Base-by-base conservation (phyloP, 768 basidiomycete species). In the Leccinum rimulosum region DNA sequence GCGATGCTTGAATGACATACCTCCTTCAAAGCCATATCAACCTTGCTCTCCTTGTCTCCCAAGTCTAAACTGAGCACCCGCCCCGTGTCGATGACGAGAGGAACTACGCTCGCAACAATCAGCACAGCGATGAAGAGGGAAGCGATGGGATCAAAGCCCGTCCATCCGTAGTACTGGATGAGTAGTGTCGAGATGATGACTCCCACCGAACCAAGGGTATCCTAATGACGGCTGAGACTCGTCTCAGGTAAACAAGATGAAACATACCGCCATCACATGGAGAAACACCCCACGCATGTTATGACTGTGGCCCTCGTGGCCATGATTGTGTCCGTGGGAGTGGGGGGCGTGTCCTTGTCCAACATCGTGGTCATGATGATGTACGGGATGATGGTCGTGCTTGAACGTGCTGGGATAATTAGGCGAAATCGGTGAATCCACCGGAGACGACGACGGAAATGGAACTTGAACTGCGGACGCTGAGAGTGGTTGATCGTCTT, bases 241-340 rank as follows among this genome's bases (percentile, higher is more conserved):
- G n/a, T 15, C 38, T 11, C 43, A 25, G 6, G 43, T 30, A 38
- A 33, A 22, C 17, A 48, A 54, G 28, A 47, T 52, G 31, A 55
- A 28, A 73, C 86, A 64, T 75, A 92, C 91, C 58, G 95, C 95
- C 87, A 97, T 88, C 50, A 99, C 96, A 69, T 99, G 96, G 57
- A 98, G 75, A 72, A 99, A 99, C 65, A 99, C 95, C 17, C 97
- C 97, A 35, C 95, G 89, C 97, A 99, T 99, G 71, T 99, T 99
- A 73, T 98, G 93, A 73, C 91, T 93, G 68, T 96, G 94, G 1
- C 91, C 89, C 72, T 94, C 89, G 64, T 88, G 89, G 11, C 77
- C 74, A 31, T 79, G 80, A 45, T 74, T 72, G 66, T 83, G 85
- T 3, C 75, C 72, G 70, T 86, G 84, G 50, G 80, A 75, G 62